Base-by-base conservation (phyloP, 148 eudicot genomes). In the Silene conica region DNA sequence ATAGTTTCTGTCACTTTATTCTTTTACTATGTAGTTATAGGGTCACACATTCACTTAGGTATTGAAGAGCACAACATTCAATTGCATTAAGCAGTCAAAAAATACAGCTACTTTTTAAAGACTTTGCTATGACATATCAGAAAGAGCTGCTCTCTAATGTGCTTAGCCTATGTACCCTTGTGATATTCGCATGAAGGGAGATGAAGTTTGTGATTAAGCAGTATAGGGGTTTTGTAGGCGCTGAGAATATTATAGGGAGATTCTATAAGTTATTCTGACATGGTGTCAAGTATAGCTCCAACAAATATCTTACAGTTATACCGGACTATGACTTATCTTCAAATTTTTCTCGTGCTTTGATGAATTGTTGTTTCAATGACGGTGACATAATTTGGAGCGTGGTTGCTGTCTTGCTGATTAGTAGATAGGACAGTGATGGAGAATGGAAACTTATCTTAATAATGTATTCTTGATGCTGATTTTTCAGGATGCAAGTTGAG, bases 401-500 rank as follows among this genome's bases (percentile, higher is more conserved):
- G 63, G 20, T 34, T 60, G 55, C 38, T 69, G 20, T 38, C 34
- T 34, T 60, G 55, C 38, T 69, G 20, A 54, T 50, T 31, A 54
- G 11, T 69, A 41, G 48, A 70, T 70, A 19, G 45, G 78, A 75
- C 59, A 76, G 20, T 66, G 79, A 72, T 76, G 50, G 78, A 55
- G 9, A 38, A 70, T 23, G 46, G 19, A 41, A 28, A 50, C 73
- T 76, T 45, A 80, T 80, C 72, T 20, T 58, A n/a, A 14, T 18
- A 21, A 56, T 74, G 61, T 34, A 59, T 59, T 6, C 58, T 79
- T 56, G 70, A 64, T 81, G 78, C 63, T 82, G 75, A 80, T 31
- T 60, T 86, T 76, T 77, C 89, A 96, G 99, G 78, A 96, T 96
- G 99, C 97, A 82, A 84, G 96, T 96, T 80, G 99, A 96, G 81